Percentiles rank a stretch among this genome's conserved stretches.
Evolutionary conservation across 176 grass and related monocot genomes (phyloP).

Genomic region (Musa itinerans): DNA sequence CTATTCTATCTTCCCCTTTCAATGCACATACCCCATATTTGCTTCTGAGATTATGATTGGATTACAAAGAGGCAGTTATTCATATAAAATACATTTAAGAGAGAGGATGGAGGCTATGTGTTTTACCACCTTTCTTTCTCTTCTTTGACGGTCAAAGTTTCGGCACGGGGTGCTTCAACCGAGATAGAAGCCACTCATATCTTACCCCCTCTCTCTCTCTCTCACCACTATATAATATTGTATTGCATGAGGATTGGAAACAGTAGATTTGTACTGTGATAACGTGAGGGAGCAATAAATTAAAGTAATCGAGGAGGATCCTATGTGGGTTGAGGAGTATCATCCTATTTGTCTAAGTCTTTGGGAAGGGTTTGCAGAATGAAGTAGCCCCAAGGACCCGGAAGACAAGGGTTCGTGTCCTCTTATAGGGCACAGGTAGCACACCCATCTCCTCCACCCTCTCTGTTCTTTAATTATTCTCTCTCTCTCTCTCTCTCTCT

Average conservation of each 20-base stretch:
- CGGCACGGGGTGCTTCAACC: conserved; percentile 46
- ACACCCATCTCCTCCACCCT: conserved; percentile 23
- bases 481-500: conserved; percentile 11
- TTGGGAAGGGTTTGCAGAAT: conserved; percentile 23
- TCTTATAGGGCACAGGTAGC: conserved; percentile 61
- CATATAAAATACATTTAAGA: neutral
- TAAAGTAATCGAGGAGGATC: conserved; percentile 45
- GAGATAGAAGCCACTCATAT: conserved; percentile 53
- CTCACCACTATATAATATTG: conserved; percentile 16
- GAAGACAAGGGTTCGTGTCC: conserved; percentile 84
- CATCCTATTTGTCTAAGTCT: conserved; percentile 30
- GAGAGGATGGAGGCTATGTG: neutral
- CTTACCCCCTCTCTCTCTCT: conserved; percentile 26
- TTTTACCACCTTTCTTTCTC: neutral
- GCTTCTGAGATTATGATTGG: no score
- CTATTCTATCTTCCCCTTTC: no score
- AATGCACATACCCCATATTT: no score
- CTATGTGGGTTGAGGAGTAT: conserved; percentile 37
- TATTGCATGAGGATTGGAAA: conserved; percentile 18
- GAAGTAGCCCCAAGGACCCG: conserved; percentile 38
- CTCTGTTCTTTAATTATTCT: conserved; percentile 17
- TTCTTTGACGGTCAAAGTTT: conserved; percentile 75
- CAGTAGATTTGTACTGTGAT: conserved; percentile 2
- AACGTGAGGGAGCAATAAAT: conserved; percentile 3
- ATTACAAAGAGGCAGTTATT: no score